Base-by-base conservation (phyloP, 345 rosid species). In the Populus simonii region DNA sequence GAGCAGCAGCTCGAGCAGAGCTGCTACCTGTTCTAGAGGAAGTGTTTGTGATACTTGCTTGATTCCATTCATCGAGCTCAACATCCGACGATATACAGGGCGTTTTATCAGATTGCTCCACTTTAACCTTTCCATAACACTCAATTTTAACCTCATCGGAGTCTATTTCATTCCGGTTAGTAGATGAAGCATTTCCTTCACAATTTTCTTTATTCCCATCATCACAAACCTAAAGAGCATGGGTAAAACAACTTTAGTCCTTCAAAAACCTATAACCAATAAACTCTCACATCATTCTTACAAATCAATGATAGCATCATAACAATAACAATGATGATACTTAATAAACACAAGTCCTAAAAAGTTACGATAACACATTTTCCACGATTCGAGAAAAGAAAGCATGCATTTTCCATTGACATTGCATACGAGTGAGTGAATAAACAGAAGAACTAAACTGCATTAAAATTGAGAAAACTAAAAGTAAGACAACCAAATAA, bases 1-100 rank as follows among this genome's bases (percentile, higher is more conserved):
- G 68, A 6, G 93, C 81, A n/a, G 91, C 76, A 63, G 91, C 91
- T 81, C 75, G 84, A 39, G 74, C 85, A 17, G 92, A 91, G 82
- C 85, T 82, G 81, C 86, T 86, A 38, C 85, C 89, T 72, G 85
- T 83, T 77, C 84, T 74, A 6, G 87, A 76, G 66, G 75, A 76
- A 4, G 76, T 74, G 74, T 72, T 85, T 6, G 85, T 61, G 33
- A 80, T 83, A 73, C 83, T 78, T 8, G 83, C 86, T 78, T 72
- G 80, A 82, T 72, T 83, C 84, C 91, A 82, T 69, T 83, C 89
- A 65, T 85, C 86, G 77, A 82, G 89, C 78, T 85, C 91, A 66
- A 49, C 86, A 81, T 62, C 74, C 25, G 93, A 84, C 72, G 86
- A 59, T 39, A 85, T n/a, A 78, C 87, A 80, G 6, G 83, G 79